These are phyloP conservation scores for Phialemoniopsis sp. DNA, from an alignment of 2,329 filamentous ascomycete genomes.

Conservation along the genomic window DNA sequence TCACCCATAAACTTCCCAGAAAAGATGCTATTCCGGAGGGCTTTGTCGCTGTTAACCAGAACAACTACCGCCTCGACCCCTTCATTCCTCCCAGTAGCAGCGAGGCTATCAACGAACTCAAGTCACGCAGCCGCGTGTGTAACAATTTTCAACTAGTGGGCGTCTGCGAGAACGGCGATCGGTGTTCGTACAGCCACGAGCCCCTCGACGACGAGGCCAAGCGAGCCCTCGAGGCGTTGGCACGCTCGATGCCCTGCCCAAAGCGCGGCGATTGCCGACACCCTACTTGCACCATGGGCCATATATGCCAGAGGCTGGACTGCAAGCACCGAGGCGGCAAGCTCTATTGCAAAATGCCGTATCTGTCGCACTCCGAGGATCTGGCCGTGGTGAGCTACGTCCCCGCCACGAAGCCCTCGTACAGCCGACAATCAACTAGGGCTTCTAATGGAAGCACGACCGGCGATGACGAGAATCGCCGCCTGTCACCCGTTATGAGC, in stretches of 20 bases:
- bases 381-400: too few relatives aligned
- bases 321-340: slow-evolving; percentile 24
- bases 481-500: too few relatives aligned
- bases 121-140: slow-evolving; percentile 19
- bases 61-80: slow-evolving; percentile 20
- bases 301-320: slow-evolving; percentile 23
- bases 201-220: slow-evolving; percentile 16
- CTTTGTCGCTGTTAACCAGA: slow-evolving; percentile 18
- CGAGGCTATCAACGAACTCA: slow-evolving; percentile 12
- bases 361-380: not conserved
- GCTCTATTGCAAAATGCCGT: slow-evolving; percentile 17
- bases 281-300: slow-evolving; percentile 18
- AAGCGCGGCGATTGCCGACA: slow-evolving; percentile 19
- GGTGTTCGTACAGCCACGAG: slow-evolving; percentile 22
- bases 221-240: slow-evolving; percentile 17
- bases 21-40: slow-evolving; percentile 18
- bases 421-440: too few relatives aligned
- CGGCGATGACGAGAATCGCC: too few relatives aligned
- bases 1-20: slow-evolving; percentile 11
- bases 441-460: too few relatives aligned
- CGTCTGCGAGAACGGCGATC: slow-evolving; percentile 12
- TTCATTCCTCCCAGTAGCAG: slow-evolving; percentile 14
- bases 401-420: too few relatives aligned
- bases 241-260: slow-evolving; percentile 20
- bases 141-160: slow-evolving; percentile 19